A percentile compares a stretch with the other conserved stretches of the same genome.
Evolutionary conservation across 495 filamentous ascomycete genomes (phyloP).

Genomic region (Penicillium flavigenum): DNA sequence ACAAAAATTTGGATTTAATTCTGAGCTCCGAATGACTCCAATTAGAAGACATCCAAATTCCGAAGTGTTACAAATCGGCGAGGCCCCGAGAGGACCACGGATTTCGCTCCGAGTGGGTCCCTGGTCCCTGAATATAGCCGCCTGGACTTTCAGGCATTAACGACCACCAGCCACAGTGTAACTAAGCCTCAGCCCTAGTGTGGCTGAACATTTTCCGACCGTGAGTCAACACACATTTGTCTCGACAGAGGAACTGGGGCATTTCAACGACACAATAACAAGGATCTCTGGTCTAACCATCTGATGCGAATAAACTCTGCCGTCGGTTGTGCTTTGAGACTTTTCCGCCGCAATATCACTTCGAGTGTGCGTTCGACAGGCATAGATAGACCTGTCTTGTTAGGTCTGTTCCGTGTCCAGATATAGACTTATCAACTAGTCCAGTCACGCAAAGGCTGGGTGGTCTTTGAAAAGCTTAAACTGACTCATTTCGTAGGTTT

Average conservation of each 20-base stretch:
- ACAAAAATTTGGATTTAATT: background rate
- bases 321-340: conserved; percentile 18
- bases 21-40: background rate
- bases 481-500: conserved; percentile 1
- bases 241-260: conserved; percentile 1
- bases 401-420: background rate
- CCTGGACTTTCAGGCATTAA: background rate
- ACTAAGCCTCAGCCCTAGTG: conserved; percentile 14
- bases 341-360: conserved; percentile 20
- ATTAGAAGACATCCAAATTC: background rate
- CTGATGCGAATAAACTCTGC: conserved; percentile 25
- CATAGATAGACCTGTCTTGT: conserved; percentile 1
- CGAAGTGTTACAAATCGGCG: conserved; percentile 8
- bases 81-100: conserved; percentile 18
- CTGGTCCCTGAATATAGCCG: background rate
- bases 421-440: background rate
- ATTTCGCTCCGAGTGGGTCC: conserved; percentile 18
- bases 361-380: conserved; percentile 12
- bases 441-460: conserved; percentile 4
- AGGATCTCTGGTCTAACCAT: background rate
- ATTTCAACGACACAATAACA: background rate
- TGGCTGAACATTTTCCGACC: conserved; percentile 20
- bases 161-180: background rate
- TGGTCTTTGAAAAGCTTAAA: background rate
- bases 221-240: conserved; percentile 25